A percentile compares a stretch with the other conserved stretches of the same genome.
Conservation (phyloP, 768 basidiomycete genomes). For the Serendipita vermifera region DNA sequence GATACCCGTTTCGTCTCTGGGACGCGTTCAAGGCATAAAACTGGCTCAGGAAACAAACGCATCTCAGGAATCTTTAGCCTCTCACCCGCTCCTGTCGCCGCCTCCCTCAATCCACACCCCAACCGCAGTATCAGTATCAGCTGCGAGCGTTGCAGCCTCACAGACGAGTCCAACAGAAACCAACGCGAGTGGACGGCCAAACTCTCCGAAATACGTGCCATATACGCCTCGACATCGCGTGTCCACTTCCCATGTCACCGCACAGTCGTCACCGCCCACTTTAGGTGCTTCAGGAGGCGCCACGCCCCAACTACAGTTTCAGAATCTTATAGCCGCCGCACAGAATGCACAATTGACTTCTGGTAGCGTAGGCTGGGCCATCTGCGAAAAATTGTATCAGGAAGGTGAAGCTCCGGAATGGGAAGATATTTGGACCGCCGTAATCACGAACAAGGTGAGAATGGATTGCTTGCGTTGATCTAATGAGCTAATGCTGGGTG, state of each 20-base stretch:
- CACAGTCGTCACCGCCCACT: slow-evolving; percentile 26
- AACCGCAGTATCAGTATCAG: slow-evolving; percentile 23
- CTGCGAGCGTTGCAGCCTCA: slow-evolving; percentile 11
- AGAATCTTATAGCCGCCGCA: slow-evolving; percentile 59
- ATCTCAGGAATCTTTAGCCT: slow-evolving; percentile 42
- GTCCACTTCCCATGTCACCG: slow-evolving; percentile 33
- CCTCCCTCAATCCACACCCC: slow-evolving; percentile 20
- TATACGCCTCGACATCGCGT: slow-evolving; percentile 65
- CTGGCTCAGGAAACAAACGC: slow-evolving; percentile 16
- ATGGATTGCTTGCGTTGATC: background rate
- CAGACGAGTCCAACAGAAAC: slow-evolving; percentile 11
- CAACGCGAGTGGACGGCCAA: slow-evolving; percentile 12
- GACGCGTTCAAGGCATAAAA: slow-evolving; percentile 6
- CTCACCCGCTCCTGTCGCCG: slow-evolving; percentile 55
- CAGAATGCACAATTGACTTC: slow-evolving; percentile 55
- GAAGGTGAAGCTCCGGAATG: slow-evolving; percentile 42
- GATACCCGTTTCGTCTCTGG: background rate
- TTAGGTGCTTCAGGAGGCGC: slow-evolving; percentile 44
- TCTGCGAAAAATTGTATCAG: slow-evolving; percentile 55
- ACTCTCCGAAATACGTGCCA: slow-evolving; percentile 47
- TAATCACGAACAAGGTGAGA: slow-evolving; percentile 56
- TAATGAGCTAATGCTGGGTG: background rate
- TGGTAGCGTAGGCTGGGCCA: slow-evolving; percentile 58
- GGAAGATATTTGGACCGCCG: slow-evolving; percentile 51
- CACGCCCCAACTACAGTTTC: slow-evolving; percentile 53